Conservation (phyloP, 192 early-diverging fungal species). For the Umbelopsis sp. region DNA sequence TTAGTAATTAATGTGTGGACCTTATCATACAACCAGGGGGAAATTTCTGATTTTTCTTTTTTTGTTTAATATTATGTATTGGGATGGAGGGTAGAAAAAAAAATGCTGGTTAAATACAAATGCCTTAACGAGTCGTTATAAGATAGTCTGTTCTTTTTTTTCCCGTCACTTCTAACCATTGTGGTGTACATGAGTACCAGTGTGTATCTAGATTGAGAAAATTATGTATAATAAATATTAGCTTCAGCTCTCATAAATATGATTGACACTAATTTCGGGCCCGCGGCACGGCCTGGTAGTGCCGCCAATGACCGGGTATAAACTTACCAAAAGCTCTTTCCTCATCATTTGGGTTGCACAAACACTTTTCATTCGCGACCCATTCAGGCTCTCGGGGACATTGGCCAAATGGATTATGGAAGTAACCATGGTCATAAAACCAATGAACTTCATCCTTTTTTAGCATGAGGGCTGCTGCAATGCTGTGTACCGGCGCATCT, state of each 20-base stretch:
- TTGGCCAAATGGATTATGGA: slow-evolving; percentile 61
- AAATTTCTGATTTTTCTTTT: neutral
- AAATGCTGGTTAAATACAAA: neutral
- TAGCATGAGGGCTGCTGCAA: slow-evolving; percentile 62
- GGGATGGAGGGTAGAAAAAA: neutral
- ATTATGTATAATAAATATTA: neutral
- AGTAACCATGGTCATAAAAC: slow-evolving; percentile 75
- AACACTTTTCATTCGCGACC: slow-evolving; percentile 52
- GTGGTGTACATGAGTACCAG: slow-evolving; percentile 25
- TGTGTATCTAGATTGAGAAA: slow-evolving; percentile 15
- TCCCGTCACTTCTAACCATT: slow-evolving; percentile 28
- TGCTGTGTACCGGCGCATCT: slow-evolving; percentile 73
- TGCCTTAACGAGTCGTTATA: slow-evolving; percentile 19
- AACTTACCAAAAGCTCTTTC: slow-evolving; percentile 44
- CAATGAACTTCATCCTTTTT: slow-evolving; percentile 65
- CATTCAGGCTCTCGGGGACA: slow-evolving; percentile 57
- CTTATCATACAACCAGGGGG: neutral
- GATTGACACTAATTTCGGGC: neutral
- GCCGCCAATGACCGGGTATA: no score
- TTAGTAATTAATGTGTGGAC: neutral
- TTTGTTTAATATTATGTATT: neutral
- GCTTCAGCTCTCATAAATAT: neutral
- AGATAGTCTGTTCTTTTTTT: slow-evolving; percentile 29
- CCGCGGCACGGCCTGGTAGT: no score
- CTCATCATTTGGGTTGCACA: slow-evolving; percentile 46